These are phyloP conservation scores for Effrenium voratum DNA, from an alignment of 73 alveolate species.

Conservation along the genomic window DNA sequence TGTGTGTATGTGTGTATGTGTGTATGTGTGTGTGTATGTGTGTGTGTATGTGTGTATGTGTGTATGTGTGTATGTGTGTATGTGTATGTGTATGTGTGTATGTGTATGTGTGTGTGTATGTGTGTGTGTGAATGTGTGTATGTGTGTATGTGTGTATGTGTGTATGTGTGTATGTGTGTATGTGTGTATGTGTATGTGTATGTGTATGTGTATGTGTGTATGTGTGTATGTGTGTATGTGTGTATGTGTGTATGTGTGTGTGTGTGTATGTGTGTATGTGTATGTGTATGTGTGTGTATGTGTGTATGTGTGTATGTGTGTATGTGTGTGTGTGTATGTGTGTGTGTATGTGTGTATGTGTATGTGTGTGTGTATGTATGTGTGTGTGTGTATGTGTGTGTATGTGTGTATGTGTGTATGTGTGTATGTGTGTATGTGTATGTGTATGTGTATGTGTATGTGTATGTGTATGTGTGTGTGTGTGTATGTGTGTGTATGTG, in stretches of 20 bases:
- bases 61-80: background rate
- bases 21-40: background rate
- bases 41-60: background rate
- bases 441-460: constrained; percentile 4
- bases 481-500: constrained; percentile 9
- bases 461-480: constrained; percentile 22
- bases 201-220: constrained; percentile 23
- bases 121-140: constrained; percentile 12
- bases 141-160: constrained; percentile 22
- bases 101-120: constrained; percentile 10
- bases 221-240: constrained; percentile 4
- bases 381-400: constrained; percentile 29
- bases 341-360: constrained; percentile 20
- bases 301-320: background rate
- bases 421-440: background rate
- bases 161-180: constrained; percentile 5
- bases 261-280: background rate
- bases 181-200: constrained; percentile 18
- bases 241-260: constrained; percentile 24
- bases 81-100: background rate
- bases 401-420: constrained; percentile 5
- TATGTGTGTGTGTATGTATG: constrained; percentile 12
- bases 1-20: background rate
- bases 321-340: constrained; percentile 2
- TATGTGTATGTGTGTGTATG: constrained; percentile 1